These are phyloP conservation scores for Lentinula boryana DNA, from an alignment of 768 basidiomycete species.

Conservation along the genomic window DNA sequence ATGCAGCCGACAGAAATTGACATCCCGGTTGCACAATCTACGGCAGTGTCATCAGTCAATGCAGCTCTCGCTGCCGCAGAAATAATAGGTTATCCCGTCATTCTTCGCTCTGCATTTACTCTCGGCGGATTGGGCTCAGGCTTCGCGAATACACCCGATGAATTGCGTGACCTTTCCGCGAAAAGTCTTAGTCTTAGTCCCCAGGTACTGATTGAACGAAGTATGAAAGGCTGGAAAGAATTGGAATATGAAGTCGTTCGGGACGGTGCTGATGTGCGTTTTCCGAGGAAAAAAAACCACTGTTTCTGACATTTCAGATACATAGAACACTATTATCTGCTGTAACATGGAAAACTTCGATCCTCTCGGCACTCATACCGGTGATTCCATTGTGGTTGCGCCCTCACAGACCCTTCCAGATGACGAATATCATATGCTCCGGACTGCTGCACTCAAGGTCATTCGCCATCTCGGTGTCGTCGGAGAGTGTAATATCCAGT, in stretches of 20 bases:
- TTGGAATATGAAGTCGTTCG: slow-evolving; percentile 99
- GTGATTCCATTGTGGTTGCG: slow-evolving; percentile 98
- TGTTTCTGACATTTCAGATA: slow-evolving; percentile 9
- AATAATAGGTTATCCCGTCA: slow-evolving; percentile 93
- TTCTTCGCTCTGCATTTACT: slow-evolving; percentile 93
- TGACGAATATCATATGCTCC: slow-evolving; percentile 98
- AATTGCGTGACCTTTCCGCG: slow-evolving; percentile 90
- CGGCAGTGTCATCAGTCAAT: slow-evolving; percentile 93
- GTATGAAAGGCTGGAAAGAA: slow-evolving; percentile 99
- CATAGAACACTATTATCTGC: slow-evolving; percentile 96
- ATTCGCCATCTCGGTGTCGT: slow-evolving; percentile 88
- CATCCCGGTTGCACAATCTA: slow-evolving; percentile 93
- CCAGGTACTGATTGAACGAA: slow-evolving; percentile 94
- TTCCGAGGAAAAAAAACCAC: slow-evolving; percentile 3
- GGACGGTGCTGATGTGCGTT: slow-evolving; percentile 89
- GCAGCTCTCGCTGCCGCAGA: slow-evolving; percentile 90
- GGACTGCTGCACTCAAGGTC: slow-evolving; percentile 95
- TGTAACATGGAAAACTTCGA: slow-evolving; percentile 99
- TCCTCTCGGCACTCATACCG: slow-evolving; percentile 97
- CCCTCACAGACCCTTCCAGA: slow-evolving; percentile 97
- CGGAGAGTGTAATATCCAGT: slow-evolving; percentile 97
- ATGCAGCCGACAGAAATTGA: slow-evolving; percentile 69
- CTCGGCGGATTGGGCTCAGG: slow-evolving; percentile 98
- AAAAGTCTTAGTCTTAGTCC: slow-evolving; percentile 88
- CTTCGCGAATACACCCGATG: slow-evolving; percentile 91